A percentile compares a stretch with the other conserved stretches of the same genome.
Evolutionary conservation across 495 filamentous ascomycete species (phyloP).

Genomic region (Aspergillus conjunctus): DNA sequence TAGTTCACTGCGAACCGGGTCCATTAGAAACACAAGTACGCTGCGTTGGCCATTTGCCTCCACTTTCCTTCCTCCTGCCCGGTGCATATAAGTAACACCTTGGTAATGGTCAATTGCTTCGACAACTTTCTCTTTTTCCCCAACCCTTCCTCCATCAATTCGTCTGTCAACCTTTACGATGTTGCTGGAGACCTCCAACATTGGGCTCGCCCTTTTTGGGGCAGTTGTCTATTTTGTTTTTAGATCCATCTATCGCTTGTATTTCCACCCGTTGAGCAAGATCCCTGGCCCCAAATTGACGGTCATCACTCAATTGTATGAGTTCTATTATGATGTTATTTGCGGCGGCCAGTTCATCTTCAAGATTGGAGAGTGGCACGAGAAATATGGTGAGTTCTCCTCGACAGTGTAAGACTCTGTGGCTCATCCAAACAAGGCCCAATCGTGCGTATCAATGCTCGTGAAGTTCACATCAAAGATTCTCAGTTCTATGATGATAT

Average conservation of each 20-base stretch:
- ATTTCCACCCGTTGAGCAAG: slow-evolving; percentile 8
- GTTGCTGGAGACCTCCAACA: neutral
- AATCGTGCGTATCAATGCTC: slow-evolving; percentile 45
- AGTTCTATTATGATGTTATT: slow-evolving; percentile 55
- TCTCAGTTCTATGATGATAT: slow-evolving; percentile 43
- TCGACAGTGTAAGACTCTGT: neutral
- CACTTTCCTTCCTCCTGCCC: neutral
- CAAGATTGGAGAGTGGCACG: slow-evolving; percentile 43
- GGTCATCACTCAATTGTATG: slow-evolving; percentile 46
- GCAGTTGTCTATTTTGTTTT: neutral
- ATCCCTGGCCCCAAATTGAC: slow-evolving; percentile 55
- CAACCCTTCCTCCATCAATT: neutral
- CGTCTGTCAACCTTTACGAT: neutral
- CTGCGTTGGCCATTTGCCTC: slow-evolving; percentile 2
- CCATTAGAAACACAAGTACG: neutral
- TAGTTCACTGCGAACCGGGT: neutral
- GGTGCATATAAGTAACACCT: neutral
- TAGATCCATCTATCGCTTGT: slow-evolving; percentile 7
- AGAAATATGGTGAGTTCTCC: slow-evolving; percentile 1
- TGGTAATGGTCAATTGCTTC: neutral
- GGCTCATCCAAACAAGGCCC: slow-evolving; percentile 32
- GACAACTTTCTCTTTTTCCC: neutral
- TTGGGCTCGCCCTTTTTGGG: neutral
- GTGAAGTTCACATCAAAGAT: slow-evolving; percentile 45
- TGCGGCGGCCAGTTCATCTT: slow-evolving; percentile 47